Base-by-base conservation (phyloP, 2,329 filamentous ascomycete species). In the Cercospora janseana region DNA sequence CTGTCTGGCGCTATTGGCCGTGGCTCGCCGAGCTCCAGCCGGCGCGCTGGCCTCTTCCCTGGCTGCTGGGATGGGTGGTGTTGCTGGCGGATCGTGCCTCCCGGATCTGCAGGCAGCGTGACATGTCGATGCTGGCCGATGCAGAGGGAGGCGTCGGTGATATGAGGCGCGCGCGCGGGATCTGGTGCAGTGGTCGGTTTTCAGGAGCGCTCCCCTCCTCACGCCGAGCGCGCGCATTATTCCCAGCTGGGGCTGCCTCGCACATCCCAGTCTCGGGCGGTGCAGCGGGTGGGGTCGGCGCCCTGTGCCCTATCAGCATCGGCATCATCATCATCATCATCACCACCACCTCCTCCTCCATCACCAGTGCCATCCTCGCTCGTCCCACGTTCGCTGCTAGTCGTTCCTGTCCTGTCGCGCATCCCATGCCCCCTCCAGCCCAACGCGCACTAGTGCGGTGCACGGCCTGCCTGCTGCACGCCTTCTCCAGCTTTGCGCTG, bases 401-500 rank as follows among this genome's bases (percentile, higher is more conserved):
- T 46, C n/a, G n/a, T n/a, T n/a, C n/a, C n/a, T n/a, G n/a, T n/a
- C 47, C 48, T 50, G 42, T 51, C 34, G 47, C 52, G 43, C 31
- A 41, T 13, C 37, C 27, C 8, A n/a, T 37, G 12, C 6, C 16
- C 34, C 34, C 41, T 31, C 23, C 27, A 34, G 28, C 43, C 23
- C 44, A 52, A 42, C 40, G 27, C 29, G 38, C 52, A 35, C 45
- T 49, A 51, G 45, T 42, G 27, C 47, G 45, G 52, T 43, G 45
- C 48, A 52, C 23, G 45, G 42, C 48, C 46, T 24, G 29, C 34
- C 32, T 12, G 20, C 31, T 31, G 16, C 32, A 23, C 28, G 26
- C 23, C 54, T 54, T 57, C 55, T 52, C 53, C 49, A 55, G 53
- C 49, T 52, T 55, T n/a, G n/a, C n/a, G n/a, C 49, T 54, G 54